Conservation (phyloP, 169 alveolate species). For the Cryptosporidium muris region DNA sequence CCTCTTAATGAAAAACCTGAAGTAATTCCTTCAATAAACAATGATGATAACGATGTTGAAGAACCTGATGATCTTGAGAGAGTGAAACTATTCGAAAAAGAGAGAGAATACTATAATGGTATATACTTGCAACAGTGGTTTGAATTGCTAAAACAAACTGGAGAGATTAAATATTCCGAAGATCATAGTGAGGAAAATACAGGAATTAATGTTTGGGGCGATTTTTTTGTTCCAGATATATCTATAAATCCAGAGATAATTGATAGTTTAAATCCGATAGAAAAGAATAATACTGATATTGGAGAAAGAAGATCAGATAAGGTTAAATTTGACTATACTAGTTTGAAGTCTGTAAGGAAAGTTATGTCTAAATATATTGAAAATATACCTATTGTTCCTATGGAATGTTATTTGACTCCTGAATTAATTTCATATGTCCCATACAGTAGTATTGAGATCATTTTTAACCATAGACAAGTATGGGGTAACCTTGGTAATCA, state of each 20-base stretch:
- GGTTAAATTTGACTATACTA: slow-evolving; percentile 72
- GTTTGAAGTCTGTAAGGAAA: slow-evolving; percentile 70
- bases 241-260: slow-evolving; percentile 37
- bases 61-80: slow-evolving; percentile 42
- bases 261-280: slow-evolving; percentile 39
- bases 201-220: slow-evolving; percentile 70
- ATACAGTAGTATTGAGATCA: slow-evolving; percentile 82
- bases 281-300: slow-evolving; percentile 35
- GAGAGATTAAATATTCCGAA: slow-evolving; percentile 46
- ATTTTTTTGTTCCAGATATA: slow-evolving; percentile 66
- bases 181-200: slow-evolving; percentile 24
- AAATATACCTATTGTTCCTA: slow-evolving; percentile 77
- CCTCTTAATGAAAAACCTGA: slow-evolving; percentile 44
- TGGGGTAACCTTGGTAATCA: slow-evolving; percentile 87
- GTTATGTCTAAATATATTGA: slow-evolving; percentile 73
- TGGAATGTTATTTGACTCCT: slow-evolving; percentile 73
- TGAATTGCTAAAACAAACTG: slow-evolving; percentile 70
- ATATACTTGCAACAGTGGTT: slow-evolving; percentile 65
- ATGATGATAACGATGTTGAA: slow-evolving; percentile 29
- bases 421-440: slow-evolving; percentile 82
- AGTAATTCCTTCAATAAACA: slow-evolving; percentile 47
- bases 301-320: slow-evolving; percentile 63
- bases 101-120: slow-evolving; percentile 66
- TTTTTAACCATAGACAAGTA: slow-evolving; percentile 83
- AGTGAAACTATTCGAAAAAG: slow-evolving; percentile 47